Base-by-base conservation (phyloP, 345 rosid species). In the Erysimum cheiranthoides region DNA sequence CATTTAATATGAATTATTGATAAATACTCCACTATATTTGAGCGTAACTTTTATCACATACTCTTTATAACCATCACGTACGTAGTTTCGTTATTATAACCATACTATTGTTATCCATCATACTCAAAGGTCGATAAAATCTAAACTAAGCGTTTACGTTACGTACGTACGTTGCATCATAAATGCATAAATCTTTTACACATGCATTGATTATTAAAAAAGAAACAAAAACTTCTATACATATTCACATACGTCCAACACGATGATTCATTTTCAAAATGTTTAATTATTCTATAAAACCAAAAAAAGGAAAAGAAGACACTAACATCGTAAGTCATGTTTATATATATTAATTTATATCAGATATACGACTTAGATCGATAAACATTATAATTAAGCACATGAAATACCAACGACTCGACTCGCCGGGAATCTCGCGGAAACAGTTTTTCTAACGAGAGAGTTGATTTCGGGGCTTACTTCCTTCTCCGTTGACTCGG, bases 371-470 rank as follows among this genome's bases (percentile, higher is more conserved):
- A 64, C 13, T 64, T 74, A 16, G 21, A 32, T 21, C 10, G 32
- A 65, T 63, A n/a, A n/a, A n/a, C n/a, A 31, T 73, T 40, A 62
- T 40, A 39, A 52, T 73, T 50, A 84, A 53, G 89, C 89, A 75
- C 85, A 85, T 3, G 89, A 84, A 63, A 92, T 85, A 57, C 91
- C 86, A 73, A 83, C 66, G 40, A 82, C 46, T 18, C 85, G 67
- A 31, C 82, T 68, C 8, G 86, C 81, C 61, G 88, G 49, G 78
- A 90, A 90, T 78, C 98, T 85, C 73, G 83, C 95, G 56, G 97
- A 93, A n/a, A 71, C 81, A 13, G 88, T 84, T 80, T 78, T 90
- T 47, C 85, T 75, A 12, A 77, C 88, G 54, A 88, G 63, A 32
- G 88, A 79, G 60, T 80, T 84, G 27, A 84, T 79, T 80, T 88